Base-by-base conservation (phyloP, 768 basidiomycete genomes). In the Rhizopogon roseolus region DNA sequence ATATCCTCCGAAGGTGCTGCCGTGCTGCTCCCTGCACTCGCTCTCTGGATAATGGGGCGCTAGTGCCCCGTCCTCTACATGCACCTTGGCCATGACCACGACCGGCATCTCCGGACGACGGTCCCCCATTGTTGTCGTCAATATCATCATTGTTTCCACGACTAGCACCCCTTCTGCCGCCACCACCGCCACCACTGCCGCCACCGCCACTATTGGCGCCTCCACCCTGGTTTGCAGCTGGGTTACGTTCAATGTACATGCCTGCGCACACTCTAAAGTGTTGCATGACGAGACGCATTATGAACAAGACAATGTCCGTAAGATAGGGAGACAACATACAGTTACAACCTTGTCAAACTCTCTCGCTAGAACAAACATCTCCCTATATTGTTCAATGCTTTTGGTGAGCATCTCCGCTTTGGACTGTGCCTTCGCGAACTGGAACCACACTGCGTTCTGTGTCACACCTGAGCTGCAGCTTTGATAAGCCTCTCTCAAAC, bases 381-480 rank as follows among this genome's bases (percentile, higher is more conserved):
- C 90, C 57, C 90, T 90, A 66, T 99, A 99, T 65, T 95, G 87
- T 8, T 88, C 82, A 44, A 98, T 78, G 52, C 83, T 86, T 64
- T 89, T 80, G 17, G 71, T 64, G 17, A 99, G 77, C 77, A 99
- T 93, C n/a, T 91, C 88, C 27, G 76, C 67, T 72, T 97, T 98
- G 16, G 80, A 80, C 58, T 81, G 73, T 70, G 0, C 94, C 85
- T 64, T 96, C 82, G 70, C 96, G 98, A n/a, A 99, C 88, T 60
- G 87, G 84, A 10, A 92, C 85, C 93, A 98, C 97, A 48, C 84
- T 81, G 27, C 93, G 82, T 66, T 99, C 97, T 0, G 94, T 98
- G 95, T 96, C 93, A 14, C 94, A 85, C 37, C 97, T 80, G 13
- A 98, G 77, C 59, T 93, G 89, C 0, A 97, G 96, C 64, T 96